Evolutionary conservation across 2,329 filamentous ascomycete genomes (phyloP).

Genomic region (Venturia aucupariae): DNA sequence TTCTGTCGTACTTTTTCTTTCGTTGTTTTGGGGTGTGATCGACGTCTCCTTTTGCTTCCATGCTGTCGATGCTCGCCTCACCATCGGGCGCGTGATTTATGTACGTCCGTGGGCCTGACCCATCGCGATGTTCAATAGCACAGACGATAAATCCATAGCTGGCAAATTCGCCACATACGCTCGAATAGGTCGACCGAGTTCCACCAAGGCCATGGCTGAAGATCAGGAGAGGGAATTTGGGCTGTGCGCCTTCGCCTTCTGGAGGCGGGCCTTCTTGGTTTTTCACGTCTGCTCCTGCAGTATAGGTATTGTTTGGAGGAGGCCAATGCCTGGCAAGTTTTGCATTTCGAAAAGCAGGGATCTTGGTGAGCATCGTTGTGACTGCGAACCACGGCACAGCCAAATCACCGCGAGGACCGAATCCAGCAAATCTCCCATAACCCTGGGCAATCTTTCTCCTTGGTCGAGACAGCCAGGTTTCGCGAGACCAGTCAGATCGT

Average conservation of each 20-base stretch:
- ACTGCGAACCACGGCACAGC: constrained; percentile 46
- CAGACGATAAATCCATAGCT: constrained; percentile 58
- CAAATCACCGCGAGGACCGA: constrained; percentile 38
- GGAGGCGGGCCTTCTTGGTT: constrained; percentile 23
- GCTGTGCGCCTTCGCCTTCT: constrained; percentile 25
- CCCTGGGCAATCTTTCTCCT: constrained; percentile 47
- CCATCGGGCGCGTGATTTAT: constrained; percentile 45
- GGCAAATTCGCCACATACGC: constrained; percentile 56
- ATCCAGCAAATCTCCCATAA: constrained; percentile 52
- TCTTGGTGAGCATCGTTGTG: constrained; percentile 54
- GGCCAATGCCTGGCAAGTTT: constrained; percentile 48
- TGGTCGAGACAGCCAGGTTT: constrained; percentile 55
- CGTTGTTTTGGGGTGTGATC: constrained; percentile 31
- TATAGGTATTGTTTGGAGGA: constrained; percentile 30
- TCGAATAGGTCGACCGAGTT: constrained; percentile 52
- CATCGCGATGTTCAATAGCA: constrained; percentile 56
- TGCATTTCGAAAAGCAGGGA: constrained; percentile 55
- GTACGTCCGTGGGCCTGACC: constrained; percentile 51
- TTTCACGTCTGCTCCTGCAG: constrained; percentile 24
- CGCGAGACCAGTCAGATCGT: constrained; percentile 39
- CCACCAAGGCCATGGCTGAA: constrained; percentile 60
- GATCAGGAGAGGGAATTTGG: constrained; percentile 52
- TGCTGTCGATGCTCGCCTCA: constrained; percentile 25
- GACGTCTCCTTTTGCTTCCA: constrained; percentile 20
- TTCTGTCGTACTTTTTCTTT: constrained; percentile 36